These are phyloP conservation scores for Rhodotorula graminis DNA, from an alignment of 768 basidiomycete species.

Conservation along the genomic window DNA sequence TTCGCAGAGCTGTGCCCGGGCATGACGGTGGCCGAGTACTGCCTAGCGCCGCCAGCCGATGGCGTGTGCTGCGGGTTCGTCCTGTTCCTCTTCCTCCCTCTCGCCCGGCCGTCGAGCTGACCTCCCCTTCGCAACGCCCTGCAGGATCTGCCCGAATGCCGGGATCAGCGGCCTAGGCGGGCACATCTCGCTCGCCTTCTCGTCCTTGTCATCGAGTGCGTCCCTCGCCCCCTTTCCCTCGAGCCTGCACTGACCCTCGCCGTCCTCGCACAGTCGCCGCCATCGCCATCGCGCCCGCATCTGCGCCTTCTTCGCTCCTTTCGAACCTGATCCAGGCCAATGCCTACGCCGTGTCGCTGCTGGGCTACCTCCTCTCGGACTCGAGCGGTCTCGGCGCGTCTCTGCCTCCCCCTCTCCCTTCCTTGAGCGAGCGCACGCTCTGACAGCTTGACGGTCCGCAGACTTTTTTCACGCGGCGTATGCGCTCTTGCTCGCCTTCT, in stretches of 20 bases:
- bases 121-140: not conserved
- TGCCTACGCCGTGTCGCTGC: constrained; percentile 18
- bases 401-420: not conserved
- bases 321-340: constrained; percentile 22
- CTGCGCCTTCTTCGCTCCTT: constrained; percentile 3
- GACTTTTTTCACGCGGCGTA: constrained; percentile 33
- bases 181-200: constrained; percentile 27
- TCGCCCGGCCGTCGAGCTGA: not conserved
- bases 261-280: constrained; percentile 10
- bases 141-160: not conserved
- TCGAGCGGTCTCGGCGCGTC: constrained; percentile 7
- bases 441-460: not conserved
- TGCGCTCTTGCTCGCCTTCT: constrained; percentile 23
- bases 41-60: not conserved
- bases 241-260: not conserved
- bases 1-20: constrained; percentile 1
- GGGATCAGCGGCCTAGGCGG: constrained; percentile 8
- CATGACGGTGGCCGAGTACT: not conserved
- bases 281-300: constrained; percentile 16
- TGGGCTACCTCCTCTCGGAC: constrained; percentile 10
- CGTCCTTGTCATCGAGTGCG: constrained; percentile 20
- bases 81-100: not conserved
- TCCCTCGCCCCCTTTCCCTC: no score
- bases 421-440: no score
- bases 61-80: not conserved